phyloP scores from a whole-genome alignment of 306 rosid species.

The Begonia fuchsioides region DNA sequence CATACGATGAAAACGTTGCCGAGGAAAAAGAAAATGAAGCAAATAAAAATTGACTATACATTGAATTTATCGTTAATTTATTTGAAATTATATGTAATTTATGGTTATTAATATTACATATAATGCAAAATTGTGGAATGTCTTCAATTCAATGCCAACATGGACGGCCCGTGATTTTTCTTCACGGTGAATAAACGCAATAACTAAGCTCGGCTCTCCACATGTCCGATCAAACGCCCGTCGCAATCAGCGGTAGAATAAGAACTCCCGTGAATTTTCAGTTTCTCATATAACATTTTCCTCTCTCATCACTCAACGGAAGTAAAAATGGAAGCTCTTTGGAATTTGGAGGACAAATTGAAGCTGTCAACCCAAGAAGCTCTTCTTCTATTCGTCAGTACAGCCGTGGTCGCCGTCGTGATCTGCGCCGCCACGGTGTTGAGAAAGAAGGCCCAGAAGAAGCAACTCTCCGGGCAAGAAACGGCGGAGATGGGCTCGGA shows the following conservation, averaged over 20 bases:
- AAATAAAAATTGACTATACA: no score
- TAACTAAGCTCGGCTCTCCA: no score
- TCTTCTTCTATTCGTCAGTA: conserved; percentile 13
- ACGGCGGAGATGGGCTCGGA: neutral
- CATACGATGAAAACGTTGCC: no score
- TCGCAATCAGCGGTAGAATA: neutral
- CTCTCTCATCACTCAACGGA: neutral
- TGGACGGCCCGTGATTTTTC: neutral
- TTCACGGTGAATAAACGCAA: neutral
- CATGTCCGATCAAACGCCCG: neutral
- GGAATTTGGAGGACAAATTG: conserved; percentile 37
- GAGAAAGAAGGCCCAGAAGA: conserved; percentile 12
- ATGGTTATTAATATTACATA: no score
- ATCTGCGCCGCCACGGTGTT: conserved; percentile 15
- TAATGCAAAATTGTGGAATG: no score
- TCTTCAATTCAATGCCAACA: neutral
- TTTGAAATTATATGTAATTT: no score
- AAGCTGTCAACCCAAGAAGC: conserved; percentile 32
- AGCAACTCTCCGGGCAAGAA: conserved; percentile 2
- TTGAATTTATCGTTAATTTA: no score
- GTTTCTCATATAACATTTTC: neutral
- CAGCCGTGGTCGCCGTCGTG: conserved; percentile 10
- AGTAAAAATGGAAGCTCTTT: conserved; percentile 31
- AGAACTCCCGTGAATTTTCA: no score
- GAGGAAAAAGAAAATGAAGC: no score